Conservation (phyloP, 2,329 filamentous ascomycete species). For the Raffaelea arxii region DNA sequence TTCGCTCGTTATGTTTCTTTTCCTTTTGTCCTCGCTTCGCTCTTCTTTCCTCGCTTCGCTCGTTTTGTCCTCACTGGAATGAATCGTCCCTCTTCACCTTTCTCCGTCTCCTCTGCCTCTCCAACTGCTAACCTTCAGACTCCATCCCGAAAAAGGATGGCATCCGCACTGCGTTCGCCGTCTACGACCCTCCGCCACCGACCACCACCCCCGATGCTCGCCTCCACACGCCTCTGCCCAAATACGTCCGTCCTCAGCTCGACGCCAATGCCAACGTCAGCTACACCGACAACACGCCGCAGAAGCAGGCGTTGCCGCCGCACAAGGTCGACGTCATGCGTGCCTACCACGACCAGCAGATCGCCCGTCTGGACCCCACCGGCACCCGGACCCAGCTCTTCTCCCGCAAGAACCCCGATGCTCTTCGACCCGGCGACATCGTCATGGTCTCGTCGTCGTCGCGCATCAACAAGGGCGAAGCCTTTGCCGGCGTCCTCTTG, state of each 20-base stretch:
- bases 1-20: background rate
- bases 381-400: slow-evolving; percentile 78
- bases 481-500: slow-evolving; percentile 81
- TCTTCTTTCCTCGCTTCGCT: too few species aligned
- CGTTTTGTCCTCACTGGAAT: too few species aligned
- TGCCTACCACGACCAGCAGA: slow-evolving; percentile 57
- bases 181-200: slow-evolving; percentile 27
- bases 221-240: too few species aligned
- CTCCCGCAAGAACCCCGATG: slow-evolving; percentile 64
- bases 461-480: slow-evolving; percentile 66
- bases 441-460: slow-evolving; percentile 80
- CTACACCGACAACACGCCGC: slow-evolving; percentile 6
- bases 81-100: too few species aligned
- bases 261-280: too few species aligned
- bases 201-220: too few species aligned
- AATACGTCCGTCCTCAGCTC: too few species aligned
- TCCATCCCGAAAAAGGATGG: slow-evolving; percentile 8
- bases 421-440: slow-evolving; percentile 78
- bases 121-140: slow-evolving; percentile 7
- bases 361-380: slow-evolving; percentile 70
- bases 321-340: slow-evolving; percentile 47
- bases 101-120: too few species aligned
- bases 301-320: slow-evolving; percentile 5
- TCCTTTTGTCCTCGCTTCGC: background rate
- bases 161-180: slow-evolving; percentile 35